Conservation (phyloP, 2,329 filamentous ascomycete species). For the Cercospora canescens region DNA sequence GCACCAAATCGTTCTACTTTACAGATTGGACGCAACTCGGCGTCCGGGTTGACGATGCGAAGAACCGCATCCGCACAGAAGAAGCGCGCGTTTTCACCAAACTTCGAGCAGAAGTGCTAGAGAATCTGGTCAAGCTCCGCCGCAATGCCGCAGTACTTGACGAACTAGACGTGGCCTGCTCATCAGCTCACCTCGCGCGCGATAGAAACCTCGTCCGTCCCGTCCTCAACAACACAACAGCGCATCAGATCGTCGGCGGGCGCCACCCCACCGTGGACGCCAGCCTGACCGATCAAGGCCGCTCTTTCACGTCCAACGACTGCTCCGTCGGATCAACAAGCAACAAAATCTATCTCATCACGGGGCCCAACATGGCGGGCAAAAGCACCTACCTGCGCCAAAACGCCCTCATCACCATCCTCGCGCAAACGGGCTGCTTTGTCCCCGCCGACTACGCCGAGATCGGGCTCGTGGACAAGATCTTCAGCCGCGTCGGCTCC, state of each 20-base stretch:
- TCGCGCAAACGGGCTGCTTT: slow-evolving; percentile 90
- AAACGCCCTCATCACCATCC: slow-evolving; percentile 89
- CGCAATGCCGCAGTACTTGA: slow-evolving; percentile 90
- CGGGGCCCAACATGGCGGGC: slow-evolving; percentile 95
- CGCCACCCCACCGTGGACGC: slow-evolving; percentile 91
- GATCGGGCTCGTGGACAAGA: slow-evolving; percentile 89
- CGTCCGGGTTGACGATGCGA: slow-evolving; percentile 73
- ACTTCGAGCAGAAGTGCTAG: slow-evolving; percentile 74
- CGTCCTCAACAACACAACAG: slow-evolving; percentile 61
- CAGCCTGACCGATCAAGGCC: slow-evolving; percentile 75
- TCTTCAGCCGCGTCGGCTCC: slow-evolving; percentile 84
- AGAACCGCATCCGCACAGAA: slow-evolving; percentile 76
- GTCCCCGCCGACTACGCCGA: slow-evolving; percentile 86
- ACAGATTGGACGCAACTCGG: slow-evolving; percentile 83
- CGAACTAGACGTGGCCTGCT: slow-evolving; percentile 86
- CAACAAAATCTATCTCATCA: slow-evolving; percentile 69
- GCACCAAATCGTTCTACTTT: slow-evolving; percentile 80
- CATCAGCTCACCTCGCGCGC: slow-evolving; percentile 75
- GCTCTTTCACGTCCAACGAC: slow-evolving; percentile 82
- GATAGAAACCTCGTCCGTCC: slow-evolving; percentile 76
- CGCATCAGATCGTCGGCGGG: slow-evolving; percentile 78
- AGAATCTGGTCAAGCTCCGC: slow-evolving; percentile 80
- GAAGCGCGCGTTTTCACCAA: slow-evolving; percentile 77
- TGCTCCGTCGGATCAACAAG: slow-evolving; percentile 73
- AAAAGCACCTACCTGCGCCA: slow-evolving; percentile 96